Conservation (phyloP, 805 yeast species). For the Saitoella complicata region DNA sequence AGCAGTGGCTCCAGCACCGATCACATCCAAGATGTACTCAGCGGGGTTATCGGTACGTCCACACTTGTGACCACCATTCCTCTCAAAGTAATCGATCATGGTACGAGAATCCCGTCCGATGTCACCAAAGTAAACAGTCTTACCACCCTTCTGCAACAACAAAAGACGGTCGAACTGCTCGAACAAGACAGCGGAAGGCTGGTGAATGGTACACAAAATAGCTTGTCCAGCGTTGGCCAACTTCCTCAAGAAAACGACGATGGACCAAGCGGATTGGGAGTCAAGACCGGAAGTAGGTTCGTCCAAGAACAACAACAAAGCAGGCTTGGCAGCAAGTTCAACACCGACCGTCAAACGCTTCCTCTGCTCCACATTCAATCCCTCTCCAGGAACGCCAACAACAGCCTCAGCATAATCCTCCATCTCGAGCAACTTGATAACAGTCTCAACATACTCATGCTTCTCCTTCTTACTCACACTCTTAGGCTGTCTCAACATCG, state of each 20-base stretch:
- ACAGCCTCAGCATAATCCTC: conserved; percentile 56
- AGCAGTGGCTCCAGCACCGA: conserved; percentile 74
- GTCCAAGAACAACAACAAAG: conserved; percentile 41
- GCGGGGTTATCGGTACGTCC: conserved; percentile 50
- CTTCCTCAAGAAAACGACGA: conserved; percentile 48
- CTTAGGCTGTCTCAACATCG: conserved; percentile 54
- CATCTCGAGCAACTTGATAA: conserved; percentile 55
- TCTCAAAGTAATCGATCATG: conserved; percentile 51
- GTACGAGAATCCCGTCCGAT: conserved; percentile 47
- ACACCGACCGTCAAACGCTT: conserved; percentile 57
- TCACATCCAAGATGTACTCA: conserved; percentile 54
- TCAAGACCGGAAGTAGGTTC: conserved; percentile 66
- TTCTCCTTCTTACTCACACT: conserved; percentile 41
- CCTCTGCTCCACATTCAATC: conserved; percentile 52
- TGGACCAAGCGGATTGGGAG: conserved; percentile 49
- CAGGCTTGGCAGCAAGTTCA: conserved; percentile 54
- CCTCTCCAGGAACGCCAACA: conserved; percentile 63
- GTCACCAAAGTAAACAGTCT: conserved; percentile 70
- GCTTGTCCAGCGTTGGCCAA: conserved; percentile 61
- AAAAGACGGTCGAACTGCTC: conserved; percentile 52
- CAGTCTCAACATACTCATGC: conserved; percentile 49
- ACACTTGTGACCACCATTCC: conserved; percentile 56
- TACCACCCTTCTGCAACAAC: conserved; percentile 58
- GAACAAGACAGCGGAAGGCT: conserved; percentile 56
- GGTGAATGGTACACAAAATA: conserved; percentile 61